phyloP scores from a whole-genome alignment of 768 basidiomycete species.

The Rhizopogon roseolus region DNA sequence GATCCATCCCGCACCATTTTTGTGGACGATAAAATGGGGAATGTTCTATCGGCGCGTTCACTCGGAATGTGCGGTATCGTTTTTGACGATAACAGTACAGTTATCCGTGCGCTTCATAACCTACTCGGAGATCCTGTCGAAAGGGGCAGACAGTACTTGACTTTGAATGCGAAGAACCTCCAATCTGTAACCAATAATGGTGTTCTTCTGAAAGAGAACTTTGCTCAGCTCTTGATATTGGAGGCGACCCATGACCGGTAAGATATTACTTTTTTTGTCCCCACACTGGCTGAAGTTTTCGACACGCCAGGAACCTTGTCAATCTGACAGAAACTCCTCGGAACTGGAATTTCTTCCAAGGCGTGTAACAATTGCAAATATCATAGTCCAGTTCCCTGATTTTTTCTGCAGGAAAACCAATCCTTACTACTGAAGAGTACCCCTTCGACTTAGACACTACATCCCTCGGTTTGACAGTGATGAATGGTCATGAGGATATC shows the following conservation, averaged over 20 bases:
- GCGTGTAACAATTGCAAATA: constrained; percentile 13
- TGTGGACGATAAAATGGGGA: constrained; percentile 57
- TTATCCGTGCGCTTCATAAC: constrained; percentile 43
- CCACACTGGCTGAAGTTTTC: background rate
- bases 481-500: constrained; percentile 24
- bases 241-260: constrained; percentile 46
- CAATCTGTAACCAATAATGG: constrained; percentile 42
- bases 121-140: constrained; percentile 41
- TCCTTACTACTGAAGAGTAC: constrained; percentile 43
- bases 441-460: constrained; percentile 58
- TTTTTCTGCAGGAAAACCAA: constrained; percentile 27
- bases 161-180: constrained; percentile 33
- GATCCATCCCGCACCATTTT: constrained; percentile 48
- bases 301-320: constrained; percentile 35
- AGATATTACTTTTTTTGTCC: constrained; percentile 6
- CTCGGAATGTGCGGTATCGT: constrained; percentile 53
- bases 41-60: constrained; percentile 52
- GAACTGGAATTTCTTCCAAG: constrained; percentile 55
- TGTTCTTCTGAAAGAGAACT: constrained; percentile 43
- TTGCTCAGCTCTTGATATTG: constrained; percentile 53
- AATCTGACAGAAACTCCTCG: constrained; percentile 33
- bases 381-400: background rate
- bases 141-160: constrained; percentile 39
- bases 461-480: constrained; percentile 45
- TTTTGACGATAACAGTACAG: constrained; percentile 36